These are phyloP conservation scores for Poa annua DNA, from an alignment of 176 grass and related monocot species.

Conservation along the genomic window DNA sequence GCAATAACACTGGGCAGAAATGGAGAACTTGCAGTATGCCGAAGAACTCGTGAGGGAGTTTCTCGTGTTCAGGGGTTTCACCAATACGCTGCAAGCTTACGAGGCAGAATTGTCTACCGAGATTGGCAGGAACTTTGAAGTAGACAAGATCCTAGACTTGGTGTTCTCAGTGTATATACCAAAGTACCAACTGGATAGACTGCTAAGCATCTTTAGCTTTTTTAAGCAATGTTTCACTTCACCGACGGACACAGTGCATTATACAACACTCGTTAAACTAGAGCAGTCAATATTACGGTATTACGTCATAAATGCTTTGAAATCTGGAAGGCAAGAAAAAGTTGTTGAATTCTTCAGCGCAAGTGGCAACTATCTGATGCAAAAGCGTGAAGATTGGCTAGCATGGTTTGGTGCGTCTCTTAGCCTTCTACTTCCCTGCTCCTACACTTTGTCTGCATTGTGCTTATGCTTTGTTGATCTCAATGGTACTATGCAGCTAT, in stretches of 20 bases:
- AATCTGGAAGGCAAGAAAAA: constrained; percentile 80
- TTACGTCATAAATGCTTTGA: constrained; percentile 86
- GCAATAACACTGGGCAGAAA: constrained; percentile 43
- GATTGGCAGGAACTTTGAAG: constrained; percentile 85
- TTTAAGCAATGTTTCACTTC: constrained; percentile 89
- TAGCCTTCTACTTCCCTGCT: constrained; percentile 37
- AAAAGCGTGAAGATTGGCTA: constrained; percentile 88
- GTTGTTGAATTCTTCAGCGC: constrained; percentile 73
- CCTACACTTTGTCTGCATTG: constrained; percentile 9
- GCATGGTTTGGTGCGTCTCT: constrained; percentile 81
- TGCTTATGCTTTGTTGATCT: constrained; percentile 45
- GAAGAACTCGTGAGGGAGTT: constrained; percentile 90
- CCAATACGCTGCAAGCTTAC: constrained; percentile 68
- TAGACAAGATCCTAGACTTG: constrained; percentile 87
- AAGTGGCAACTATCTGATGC: constrained; percentile 64
- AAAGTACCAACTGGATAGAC: constrained; percentile 73
- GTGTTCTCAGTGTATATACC: constrained; percentile 85
- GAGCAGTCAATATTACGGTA: constrained; percentile 75
- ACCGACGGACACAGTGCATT: constrained; percentile 62
- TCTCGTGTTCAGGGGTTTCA: constrained; percentile 91
- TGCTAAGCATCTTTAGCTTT: constrained; percentile 69
- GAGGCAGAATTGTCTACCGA: constrained; percentile 81
- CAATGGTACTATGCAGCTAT: constrained; percentile 71
- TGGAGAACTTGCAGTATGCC: constrained; percentile 93
- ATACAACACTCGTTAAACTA: constrained; percentile 69